phyloP scores from a whole-genome alignment of 139 green algal species.

The Coelastrella sp. region DNA sequence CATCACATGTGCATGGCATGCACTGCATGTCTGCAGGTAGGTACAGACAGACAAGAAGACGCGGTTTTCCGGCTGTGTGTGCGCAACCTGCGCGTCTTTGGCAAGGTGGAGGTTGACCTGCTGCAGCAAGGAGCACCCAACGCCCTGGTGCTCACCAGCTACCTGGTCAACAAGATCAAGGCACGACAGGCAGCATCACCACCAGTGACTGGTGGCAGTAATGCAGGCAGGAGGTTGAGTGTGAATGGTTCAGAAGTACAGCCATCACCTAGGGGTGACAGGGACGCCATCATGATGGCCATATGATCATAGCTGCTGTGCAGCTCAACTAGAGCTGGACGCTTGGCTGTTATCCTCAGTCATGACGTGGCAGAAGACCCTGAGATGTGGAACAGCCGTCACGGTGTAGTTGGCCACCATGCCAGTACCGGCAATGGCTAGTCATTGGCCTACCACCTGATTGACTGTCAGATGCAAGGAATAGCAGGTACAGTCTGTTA shows the following conservation, averaged over 20 bases:
- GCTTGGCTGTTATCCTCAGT: not conserved
- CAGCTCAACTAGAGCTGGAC: not conserved
- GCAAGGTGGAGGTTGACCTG: slow-evolving; percentile 8
- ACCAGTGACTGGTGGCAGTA: not conserved
- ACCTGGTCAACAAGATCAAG: slow-evolving; percentile 23
- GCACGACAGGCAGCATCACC: not conserved
- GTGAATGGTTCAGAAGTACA: not conserved
- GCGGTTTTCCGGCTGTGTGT: slow-evolving; percentile 32
- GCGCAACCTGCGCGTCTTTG: slow-evolving; percentile 37
- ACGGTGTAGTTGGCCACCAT: too few relatives aligned
- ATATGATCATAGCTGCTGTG: too few relatives aligned
- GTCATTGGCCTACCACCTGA: too few relatives aligned
- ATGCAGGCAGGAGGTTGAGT: not conserved
- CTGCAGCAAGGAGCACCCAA: slow-evolving; percentile 23
- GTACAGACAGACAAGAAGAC: slow-evolving; percentile 45
- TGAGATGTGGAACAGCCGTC: too few relatives aligned
- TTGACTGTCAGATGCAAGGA: too few relatives aligned
- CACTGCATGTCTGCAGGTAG: slow-evolving; percentile 10
- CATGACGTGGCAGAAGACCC: too few relatives aligned
- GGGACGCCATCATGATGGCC: not conserved
- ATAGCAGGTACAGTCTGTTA: too few relatives aligned
- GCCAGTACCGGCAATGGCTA: too few relatives aligned
- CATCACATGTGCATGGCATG: not conserved
- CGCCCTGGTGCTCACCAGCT: slow-evolving; percentile 20
- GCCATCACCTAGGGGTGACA: not conserved